Evolutionary conservation across 169 alveolate genomes (phyloP), one percentile per base, ranked within the genome.

Genomic region (Neospora caninum): DNA sequence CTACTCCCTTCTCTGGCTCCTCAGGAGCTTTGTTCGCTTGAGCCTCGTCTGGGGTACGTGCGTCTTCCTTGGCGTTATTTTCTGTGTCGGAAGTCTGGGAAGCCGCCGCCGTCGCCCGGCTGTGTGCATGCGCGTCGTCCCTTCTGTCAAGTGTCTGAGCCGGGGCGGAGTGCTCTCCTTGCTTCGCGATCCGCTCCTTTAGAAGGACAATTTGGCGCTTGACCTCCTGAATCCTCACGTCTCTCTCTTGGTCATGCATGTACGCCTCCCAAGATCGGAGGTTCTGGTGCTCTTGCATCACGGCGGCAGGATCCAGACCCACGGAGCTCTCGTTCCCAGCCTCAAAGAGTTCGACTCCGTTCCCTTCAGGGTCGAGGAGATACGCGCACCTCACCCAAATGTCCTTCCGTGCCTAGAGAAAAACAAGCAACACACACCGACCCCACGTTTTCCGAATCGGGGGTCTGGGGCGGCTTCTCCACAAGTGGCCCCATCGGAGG

Each of bases 341-440:
- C 88, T 92, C 91, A 58, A n/a, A 53, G 84, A 92, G 91, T 53
- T 92, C 94, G 22, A 92, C 88, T 7, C 94, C 94, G 53, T 92
- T 92, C 20, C 94, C 94, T 78, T 92, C 94, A 9, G 94, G 94
- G 88, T 92, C 94, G 4, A 92, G 42, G 39, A 92, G 39, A 36
- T 80, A 92, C 73, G 92, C 88, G 42, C 92, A 80, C 45, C 54
- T 82, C 31, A 31, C 88, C 94, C 94, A 92, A 42, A 92, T 18
- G 73, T 92, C 94, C 80, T 92, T 88, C 83, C 94, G 91, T 70
- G 94, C 94, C 94, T 92, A 53, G 67, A 82, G 70, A 38, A n/a
- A 58, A 58, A 41, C 45, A 49, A 27, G 25, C 67, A 88, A 67
- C 93, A 41, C 86, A 27, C 39, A 25, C 58, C 86, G 22, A 27